Base-by-base conservation (phyloP, 176 grass and related monocot genomes). In the Oryza officinalis region DNA sequence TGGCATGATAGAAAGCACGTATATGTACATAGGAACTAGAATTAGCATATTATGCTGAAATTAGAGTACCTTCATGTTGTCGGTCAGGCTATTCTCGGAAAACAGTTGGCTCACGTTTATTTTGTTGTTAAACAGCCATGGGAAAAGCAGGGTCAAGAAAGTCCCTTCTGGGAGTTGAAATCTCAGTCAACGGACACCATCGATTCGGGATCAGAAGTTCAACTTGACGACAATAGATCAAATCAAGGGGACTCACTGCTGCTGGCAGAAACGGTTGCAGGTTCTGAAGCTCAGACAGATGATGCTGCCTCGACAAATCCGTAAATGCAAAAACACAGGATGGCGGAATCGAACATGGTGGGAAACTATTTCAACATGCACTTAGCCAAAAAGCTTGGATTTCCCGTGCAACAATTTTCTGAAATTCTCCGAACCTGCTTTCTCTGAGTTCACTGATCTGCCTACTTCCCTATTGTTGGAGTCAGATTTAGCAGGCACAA, bases 111-210 rank as follows among this genome's bases (percentile, higher is more conserved):
- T 90, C 74, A 83, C 27, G 74, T 83, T 35, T 74, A 31, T n/a
- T 67, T 83, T 77, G 6, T 45, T 64, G 67, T 13, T 83, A 67
- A 86, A 86, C 84, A 90, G 88, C 88, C 88, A 43, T 90, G 88
- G 88, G 84, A 90, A 74, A 87, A 52, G 38, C 80, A 87, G 46
- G 69, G 23, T 73, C 49, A 80, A 87, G 79, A 83, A 64, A 83
- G 30, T 30, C 30, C 11, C 28, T 37, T 23, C 6, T 44, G 7
- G 63, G 80, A 90, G 69, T 68, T 83, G 69, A 90, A 84, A 80
- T 31, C 40, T 32, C 75, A 22, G 44, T 6, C 50, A 69, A 70
- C 20, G 35, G 25, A 54, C 20, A 63, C 80, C 14, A 27, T 13
- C 4, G 5, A 76, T 22, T 46, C 18, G 15, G 44, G 13, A 6